Conservation (phyloP, 139 green algal genomes). For the Monoraphidium neglectum region DNA sequence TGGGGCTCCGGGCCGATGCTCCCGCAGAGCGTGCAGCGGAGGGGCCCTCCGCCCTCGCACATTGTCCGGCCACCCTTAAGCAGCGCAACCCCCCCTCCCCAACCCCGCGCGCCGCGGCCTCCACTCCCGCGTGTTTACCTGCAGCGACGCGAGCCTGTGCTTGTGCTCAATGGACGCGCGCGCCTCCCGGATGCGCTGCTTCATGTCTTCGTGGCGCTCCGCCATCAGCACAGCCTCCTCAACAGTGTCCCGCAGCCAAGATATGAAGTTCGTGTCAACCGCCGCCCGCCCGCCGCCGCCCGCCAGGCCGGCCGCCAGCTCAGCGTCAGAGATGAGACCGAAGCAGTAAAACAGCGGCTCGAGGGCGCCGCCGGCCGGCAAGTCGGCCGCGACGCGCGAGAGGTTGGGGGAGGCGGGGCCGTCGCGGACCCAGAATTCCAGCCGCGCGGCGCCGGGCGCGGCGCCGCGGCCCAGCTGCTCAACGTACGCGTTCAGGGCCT, state of each 20-base stretch:
- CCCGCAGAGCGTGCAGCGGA: too few relatives aligned
- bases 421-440: slow-evolving; percentile 70
- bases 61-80: too few relatives aligned
- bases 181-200: slow-evolving; percentile 59
- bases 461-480: slow-evolving; percentile 62
- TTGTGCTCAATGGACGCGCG: slow-evolving; percentile 59
- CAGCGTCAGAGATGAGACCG: slow-evolving; percentile 76
- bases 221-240: slow-evolving; percentile 70
- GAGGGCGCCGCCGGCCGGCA: slow-evolving; percentile 71
- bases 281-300: neutral
- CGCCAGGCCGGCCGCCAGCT: slow-evolving; percentile 45
- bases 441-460: slow-evolving; percentile 24
- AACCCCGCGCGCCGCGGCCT: neutral
- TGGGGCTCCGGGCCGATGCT: too few relatives aligned
- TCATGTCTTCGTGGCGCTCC: slow-evolving; percentile 73
- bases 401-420: slow-evolving; percentile 15
- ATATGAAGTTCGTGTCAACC: slow-evolving; percentile 65
- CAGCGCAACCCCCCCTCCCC: too few relatives aligned
- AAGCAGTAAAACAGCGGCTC: slow-evolving; percentile 85
- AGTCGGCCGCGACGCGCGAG: slow-evolving; percentile 23
- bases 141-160: slow-evolving; percentile 65
- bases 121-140: slow-evolving; percentile 42
- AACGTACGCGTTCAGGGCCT: slow-evolving; percentile 82
- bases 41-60: too few relatives aligned
- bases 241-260: slow-evolving; percentile 76